Conservation (phyloP, 257 asterid genomes). For the Solanum peruvianum region DNA sequence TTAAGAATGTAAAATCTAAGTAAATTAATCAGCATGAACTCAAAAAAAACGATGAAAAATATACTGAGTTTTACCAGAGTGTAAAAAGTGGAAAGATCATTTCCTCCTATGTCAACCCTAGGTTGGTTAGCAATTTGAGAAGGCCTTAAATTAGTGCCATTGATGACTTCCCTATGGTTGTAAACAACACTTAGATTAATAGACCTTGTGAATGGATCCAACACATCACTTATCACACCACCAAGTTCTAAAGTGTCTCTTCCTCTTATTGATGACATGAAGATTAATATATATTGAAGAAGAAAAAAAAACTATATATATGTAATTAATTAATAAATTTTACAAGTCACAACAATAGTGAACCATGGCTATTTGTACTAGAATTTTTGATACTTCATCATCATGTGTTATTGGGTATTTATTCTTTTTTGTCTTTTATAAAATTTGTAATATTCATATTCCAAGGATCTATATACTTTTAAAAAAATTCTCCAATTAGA, state of each 20-base stretch:
- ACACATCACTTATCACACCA: conserved; percentile 54
- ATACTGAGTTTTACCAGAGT: conserved; percentile 31
- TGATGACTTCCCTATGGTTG: conserved; percentile 28
- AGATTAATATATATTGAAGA: neutral
- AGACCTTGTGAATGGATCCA: conserved; percentile 52
- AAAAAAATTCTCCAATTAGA: neutral
- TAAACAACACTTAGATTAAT: conserved; percentile 28
- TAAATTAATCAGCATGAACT: too few relatives aligned
- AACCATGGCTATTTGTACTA: neutral
- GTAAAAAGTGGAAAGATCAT: conserved; percentile 52
- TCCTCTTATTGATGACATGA: conserved; percentile 24
- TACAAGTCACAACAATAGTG: neutral
- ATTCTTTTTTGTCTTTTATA: neutral
- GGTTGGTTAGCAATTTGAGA: conserved; percentile 57
- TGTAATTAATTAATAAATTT: neutral
- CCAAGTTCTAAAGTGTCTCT: conserved; percentile 58
- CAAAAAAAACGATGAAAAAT: neutral
- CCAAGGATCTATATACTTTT: neutral
- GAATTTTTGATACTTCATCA: neutral
- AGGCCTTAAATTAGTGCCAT: conserved; percentile 51
- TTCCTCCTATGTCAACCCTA: conserved; percentile 66
- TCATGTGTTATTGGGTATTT: neutral
- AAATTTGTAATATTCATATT: neutral
- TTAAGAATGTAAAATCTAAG: neutral
- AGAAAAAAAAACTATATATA: too few relatives aligned